These are phyloP conservation scores for Mycena olivaceomarginata DNA, from an alignment of 768 basidiomycete genomes.

Conservation along the genomic window DNA sequence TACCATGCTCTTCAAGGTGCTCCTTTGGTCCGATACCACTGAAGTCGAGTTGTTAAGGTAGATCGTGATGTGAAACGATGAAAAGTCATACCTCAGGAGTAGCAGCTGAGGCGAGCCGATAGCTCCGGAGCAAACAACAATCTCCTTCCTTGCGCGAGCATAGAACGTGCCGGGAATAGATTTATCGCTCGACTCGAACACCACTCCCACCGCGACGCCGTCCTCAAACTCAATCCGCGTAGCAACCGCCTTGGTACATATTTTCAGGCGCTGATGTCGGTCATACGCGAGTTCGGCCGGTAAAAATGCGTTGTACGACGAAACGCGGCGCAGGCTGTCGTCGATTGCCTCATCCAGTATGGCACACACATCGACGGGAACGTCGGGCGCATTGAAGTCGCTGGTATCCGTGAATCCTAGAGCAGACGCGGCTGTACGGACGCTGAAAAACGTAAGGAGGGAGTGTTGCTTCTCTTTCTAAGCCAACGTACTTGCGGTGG, in stretches of 20 bases:
- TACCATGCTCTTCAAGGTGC: slow-evolving; percentile 53
- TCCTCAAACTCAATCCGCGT: slow-evolving; percentile 23
- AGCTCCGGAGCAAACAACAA: slow-evolving; percentile 58
- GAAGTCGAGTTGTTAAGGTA: neutral
- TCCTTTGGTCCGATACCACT: slow-evolving; percentile 65
- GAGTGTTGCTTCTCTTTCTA: neutral
- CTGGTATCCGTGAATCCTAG: slow-evolving; percentile 4
- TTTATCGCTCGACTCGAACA: slow-evolving; percentile 29
- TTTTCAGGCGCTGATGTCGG: slow-evolving; percentile 30
- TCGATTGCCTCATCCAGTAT: slow-evolving; percentile 32
- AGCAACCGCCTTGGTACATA: slow-evolving; percentile 41
- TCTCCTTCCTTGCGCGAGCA: slow-evolving; percentile 64
- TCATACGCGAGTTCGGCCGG: slow-evolving; percentile 25
- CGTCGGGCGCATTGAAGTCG: neutral
- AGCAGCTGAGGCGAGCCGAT: slow-evolving; percentile 41
- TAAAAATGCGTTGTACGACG: slow-evolving; percentile 43
- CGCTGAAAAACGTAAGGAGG: neutral
- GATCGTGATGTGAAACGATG: neutral
- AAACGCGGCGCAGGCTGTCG: slow-evolving; percentile 30
- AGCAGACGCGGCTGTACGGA: neutral
- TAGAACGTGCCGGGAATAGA: slow-evolving; percentile 47
- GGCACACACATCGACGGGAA: slow-evolving; percentile 21
- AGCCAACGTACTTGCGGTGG: neutral
- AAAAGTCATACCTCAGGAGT: slow-evolving; percentile 9
- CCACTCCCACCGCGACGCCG: slow-evolving; percentile 31